phyloP scores from a whole-genome alignment of 352 stramenopile genomes.

The Pythium phragmitis region DNA sequence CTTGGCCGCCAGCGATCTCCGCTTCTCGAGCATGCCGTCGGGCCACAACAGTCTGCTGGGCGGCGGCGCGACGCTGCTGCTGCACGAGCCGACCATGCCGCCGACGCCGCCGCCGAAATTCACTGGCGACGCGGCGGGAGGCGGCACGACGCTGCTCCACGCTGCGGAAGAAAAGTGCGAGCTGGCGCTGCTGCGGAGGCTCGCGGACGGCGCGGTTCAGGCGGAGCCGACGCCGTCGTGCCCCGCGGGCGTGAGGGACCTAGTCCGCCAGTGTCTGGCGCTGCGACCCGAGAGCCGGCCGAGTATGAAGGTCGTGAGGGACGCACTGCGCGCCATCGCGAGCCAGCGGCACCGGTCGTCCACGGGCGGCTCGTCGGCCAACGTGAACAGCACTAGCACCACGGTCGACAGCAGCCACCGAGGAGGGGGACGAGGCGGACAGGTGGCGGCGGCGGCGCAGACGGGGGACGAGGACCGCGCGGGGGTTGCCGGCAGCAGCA shows the following conservation, averaged over 20 bases:
- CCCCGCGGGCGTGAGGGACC: slow-evolving; percentile 12
- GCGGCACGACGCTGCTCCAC: background rate
- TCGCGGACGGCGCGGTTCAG: slow-evolving; percentile 4
- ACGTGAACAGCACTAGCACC: background rate
- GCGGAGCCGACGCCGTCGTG: slow-evolving; percentile 11
- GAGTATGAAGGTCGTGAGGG: slow-evolving; percentile 7
- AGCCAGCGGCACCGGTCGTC: slow-evolving; percentile 4
- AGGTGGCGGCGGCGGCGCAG: background rate
- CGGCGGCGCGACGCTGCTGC: background rate
- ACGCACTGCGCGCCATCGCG: slow-evolving; percentile 11
- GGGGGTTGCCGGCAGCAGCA: slow-evolving; percentile 8
- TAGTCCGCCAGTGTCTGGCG: slow-evolving; percentile 20
- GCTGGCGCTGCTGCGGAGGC: slow-evolving; percentile 11
- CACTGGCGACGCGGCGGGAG: no score
- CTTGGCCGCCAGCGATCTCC: background rate
- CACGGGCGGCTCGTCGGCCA: slow-evolving; percentile 2
- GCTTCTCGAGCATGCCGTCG: slow-evolving; percentile 17
- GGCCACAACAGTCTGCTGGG: slow-evolving; percentile 19
- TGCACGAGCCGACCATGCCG: no score
- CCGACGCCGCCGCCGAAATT: no score
- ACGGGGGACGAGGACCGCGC: slow-evolving; percentile 11
- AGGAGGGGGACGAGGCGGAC: background rate
- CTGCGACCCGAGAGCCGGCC: slow-evolving; percentile 12
- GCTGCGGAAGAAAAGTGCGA: slow-evolving; percentile 11
- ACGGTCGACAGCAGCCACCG: slow-evolving; percentile 6